phyloP scores from a whole-genome alignment of 345 rosid species.

The Populus tremula region DNA sequence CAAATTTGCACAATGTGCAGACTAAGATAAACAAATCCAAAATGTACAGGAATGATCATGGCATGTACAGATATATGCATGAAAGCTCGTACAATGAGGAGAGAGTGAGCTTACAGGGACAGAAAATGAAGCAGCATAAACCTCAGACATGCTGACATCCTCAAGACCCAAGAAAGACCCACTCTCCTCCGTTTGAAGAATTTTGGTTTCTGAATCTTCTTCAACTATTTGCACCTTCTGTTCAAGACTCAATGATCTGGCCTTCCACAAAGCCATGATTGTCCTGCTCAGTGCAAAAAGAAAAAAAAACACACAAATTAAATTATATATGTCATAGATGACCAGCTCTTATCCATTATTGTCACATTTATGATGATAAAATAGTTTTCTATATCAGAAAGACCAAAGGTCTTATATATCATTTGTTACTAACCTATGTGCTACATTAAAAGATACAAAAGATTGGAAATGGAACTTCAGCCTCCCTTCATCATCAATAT shows the following conservation, averaged over 20 bases:
- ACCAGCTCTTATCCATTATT: background rate
- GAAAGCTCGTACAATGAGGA: background rate
- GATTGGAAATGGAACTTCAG: conserved; percentile 92
- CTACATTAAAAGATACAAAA: conserved; percentile 85
- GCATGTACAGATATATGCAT: background rate
- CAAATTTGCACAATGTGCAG: background rate
- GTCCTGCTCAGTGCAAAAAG: conserved; percentile 47
- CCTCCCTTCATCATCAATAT: conserved; percentile 87
- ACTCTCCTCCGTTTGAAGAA: conserved; percentile 68
- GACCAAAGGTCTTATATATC: background rate
- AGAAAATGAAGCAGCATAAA: conserved; percentile 53
- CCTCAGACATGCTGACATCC: conserved; percentile 81
- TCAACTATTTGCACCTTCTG: conserved; percentile 88
- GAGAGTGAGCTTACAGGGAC: conserved; percentile 59
- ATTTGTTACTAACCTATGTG: conserved; percentile 60
- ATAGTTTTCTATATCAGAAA: background rate
- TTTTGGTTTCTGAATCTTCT: conserved; percentile 81
- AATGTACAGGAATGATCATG: background rate
- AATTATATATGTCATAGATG: background rate
- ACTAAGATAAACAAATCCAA: background rate
- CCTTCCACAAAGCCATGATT: conserved; percentile 96
- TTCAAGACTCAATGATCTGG: conserved; percentile 84
- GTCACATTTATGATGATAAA: background rate
- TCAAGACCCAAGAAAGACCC: conserved; percentile 79
- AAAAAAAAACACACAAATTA: background rate